Evolutionary conservation across 2,329 filamentous ascomycete genomes (phyloP), one percentile per base, ranked within the genome.

Genomic region (Diaporthe batatas): DNA sequence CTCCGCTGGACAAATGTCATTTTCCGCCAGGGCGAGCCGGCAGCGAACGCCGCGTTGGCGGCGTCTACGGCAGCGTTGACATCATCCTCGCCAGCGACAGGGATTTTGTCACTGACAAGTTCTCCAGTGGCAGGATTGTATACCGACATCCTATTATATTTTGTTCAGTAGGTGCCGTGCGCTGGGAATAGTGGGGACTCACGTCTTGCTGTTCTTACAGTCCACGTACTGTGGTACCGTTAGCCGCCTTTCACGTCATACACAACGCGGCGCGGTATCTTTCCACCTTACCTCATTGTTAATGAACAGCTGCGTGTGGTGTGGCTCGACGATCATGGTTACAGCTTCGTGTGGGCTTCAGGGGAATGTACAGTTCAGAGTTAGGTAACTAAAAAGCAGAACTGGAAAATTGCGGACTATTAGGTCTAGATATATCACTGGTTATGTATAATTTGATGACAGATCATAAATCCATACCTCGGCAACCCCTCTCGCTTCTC

Each of bases 281-380:
- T 25, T 25, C n/a, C n/a, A 23, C 23, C 14, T 10, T 51, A 51
- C 49, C n/a, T 51, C 8, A 6, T 51, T 51, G n/a, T 51, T 51
- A 25, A 51, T 51, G n/a, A 51, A 51, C n/a, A 51, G 23, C 25
- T 51, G 49, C 49, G 49, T 51, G n/a, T 51, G 49, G 49, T 51
- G 49, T 14, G 49, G 49, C 49, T 51, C 49, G 49, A 51, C 49
- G 25, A 51, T 51, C 49, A 51, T 51, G 12, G 4, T 51, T n/a
- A 25, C 8, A 51, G n/a, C 12, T 25, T 51, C 16, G 36, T 39
- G 36, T 12, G 12, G 12, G 36, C 11, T 21, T 21, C 2, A 16
- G 16, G 14, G 6, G 14, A 44, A 21, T 16, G n/a, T 10, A 51
- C 36, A n/a, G 47, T 10, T 1, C 7, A 23, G 18, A 49, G 47